Conservation (phyloP, 176 grass and related monocot species). For the Cymbopogon citratus region DNA sequence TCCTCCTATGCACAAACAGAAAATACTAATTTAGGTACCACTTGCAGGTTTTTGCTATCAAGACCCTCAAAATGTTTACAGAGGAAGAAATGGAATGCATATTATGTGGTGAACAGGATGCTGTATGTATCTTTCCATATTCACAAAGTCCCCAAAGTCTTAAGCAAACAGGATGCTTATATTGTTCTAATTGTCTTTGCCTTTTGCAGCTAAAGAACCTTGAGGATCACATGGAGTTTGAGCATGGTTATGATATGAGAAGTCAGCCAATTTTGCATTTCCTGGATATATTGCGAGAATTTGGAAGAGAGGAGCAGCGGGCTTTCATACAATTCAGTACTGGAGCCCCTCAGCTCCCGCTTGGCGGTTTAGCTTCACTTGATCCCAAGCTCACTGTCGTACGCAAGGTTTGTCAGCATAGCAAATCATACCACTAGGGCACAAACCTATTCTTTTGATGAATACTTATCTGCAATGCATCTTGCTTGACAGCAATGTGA, state of each 20-base stretch:
- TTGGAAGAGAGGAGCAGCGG: slow-evolving; percentile 47
- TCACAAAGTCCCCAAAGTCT: background rate
- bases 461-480: slow-evolving; percentile 16
- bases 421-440: background rate
- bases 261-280: slow-evolving; percentile 49
- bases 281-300: slow-evolving; percentile 53
- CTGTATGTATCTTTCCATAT: slow-evolving; percentile 37
- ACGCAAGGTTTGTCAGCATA: slow-evolving; percentile 31
- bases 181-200: slow-evolving; percentile 26
- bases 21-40: background rate
- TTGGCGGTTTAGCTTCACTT: slow-evolving; percentile 58
- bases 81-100: slow-evolving; percentile 64
- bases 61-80: slow-evolving; percentile 44
- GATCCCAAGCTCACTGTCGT: slow-evolving; percentile 52
- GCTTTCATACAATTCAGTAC: slow-evolving; percentile 63
- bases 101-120: slow-evolving; percentile 63
- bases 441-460: background rate
- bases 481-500: slow-evolving; percentile 43
- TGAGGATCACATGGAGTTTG: slow-evolving; percentile 54
- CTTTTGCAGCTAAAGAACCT: slow-evolving; percentile 44
- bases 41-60: slow-evolving; percentile 48
- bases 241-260: slow-evolving; percentile 43
- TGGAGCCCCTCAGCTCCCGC: slow-evolving; percentile 57
- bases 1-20: background rate
- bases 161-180: background rate